A percentile compares a stretch with the other conserved stretches of the same genome.
phyloP scores from a whole-genome alignment of 257 asterid genomes.

The Eucommia ulmoides region DNA sequence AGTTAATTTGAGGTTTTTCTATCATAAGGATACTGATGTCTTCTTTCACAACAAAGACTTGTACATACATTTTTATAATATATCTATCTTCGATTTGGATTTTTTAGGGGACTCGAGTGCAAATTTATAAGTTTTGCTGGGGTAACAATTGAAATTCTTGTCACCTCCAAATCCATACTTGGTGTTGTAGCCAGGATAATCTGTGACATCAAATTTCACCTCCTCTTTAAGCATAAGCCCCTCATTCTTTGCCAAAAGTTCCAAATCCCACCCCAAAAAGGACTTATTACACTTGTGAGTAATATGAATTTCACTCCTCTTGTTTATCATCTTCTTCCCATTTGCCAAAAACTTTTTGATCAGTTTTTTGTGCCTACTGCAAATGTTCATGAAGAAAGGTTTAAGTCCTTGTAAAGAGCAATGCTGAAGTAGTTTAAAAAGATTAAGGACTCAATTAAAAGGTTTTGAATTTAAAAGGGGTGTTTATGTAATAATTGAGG shows the following conservation, averaged over 20 bases:
- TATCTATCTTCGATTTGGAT: not conserved
- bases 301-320: slow-evolving; percentile 27
- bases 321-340: slow-evolving; percentile 18
- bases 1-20: not conserved
- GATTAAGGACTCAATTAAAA: too few species aligned
- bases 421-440: not conserved
- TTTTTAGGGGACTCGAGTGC: slow-evolving; percentile 4
- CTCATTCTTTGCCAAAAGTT: slow-evolving; percentile 7
- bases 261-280: slow-evolving; percentile 14
- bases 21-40: not conserved
- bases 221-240: slow-evolving; percentile 15
- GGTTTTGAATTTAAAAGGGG: not conserved
- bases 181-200: slow-evolving; percentile 22
- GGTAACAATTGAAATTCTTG: slow-evolving; percentile 16
- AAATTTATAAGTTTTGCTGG: slow-evolving; percentile 28
- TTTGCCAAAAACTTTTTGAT: slow-evolving; percentile 21
- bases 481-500: too few species aligned
- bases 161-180: slow-evolving; percentile 29
- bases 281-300: slow-evolving; percentile 28
- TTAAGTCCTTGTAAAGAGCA: not conserved
- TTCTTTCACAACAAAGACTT: not conserved
- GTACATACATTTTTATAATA: not conserved
- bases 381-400: not conserved
- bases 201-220: slow-evolving; percentile 3
- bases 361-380: slow-evolving; percentile 17